phyloP scores from a whole-genome alignment of 768 basidiomycete species.

The Lyophyllum atratum region DNA sequence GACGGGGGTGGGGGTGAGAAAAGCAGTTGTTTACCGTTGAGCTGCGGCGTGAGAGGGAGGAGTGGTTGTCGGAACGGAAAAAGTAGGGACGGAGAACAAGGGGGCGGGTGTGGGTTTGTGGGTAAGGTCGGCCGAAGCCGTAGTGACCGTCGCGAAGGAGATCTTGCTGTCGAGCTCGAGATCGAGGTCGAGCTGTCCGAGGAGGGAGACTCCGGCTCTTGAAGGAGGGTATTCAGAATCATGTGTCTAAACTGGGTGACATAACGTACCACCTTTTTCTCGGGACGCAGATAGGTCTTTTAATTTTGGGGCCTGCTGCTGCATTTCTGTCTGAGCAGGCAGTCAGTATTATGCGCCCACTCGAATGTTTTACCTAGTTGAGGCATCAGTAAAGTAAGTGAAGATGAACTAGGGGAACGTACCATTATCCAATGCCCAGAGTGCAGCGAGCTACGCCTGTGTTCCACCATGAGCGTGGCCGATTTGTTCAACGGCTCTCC shows the following conservation, averaged over 20 bases:
- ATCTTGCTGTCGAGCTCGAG: slow-evolving; percentile 15
- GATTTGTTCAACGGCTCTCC: slow-evolving; percentile 45
- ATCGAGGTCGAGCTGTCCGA: slow-evolving; percentile 74
- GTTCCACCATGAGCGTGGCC: too few relatives aligned
- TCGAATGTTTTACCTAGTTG: slow-evolving; percentile 32
- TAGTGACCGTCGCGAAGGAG: slow-evolving; percentile 18
- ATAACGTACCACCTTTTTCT: slow-evolving; percentile 59
- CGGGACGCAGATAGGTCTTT: slow-evolving; percentile 76
- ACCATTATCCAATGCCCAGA: slow-evolving; percentile 54
- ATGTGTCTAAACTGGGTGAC: not conserved
- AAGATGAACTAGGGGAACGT: not conserved
- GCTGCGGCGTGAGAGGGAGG: slow-evolving; percentile 22
- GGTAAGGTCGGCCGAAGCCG: slow-evolving; percentile 8
- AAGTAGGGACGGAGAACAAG: slow-evolving; percentile 16
- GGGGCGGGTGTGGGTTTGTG: slow-evolving; percentile 9
- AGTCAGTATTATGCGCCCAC: slow-evolving; percentile 24
- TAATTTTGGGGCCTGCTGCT: slow-evolving; percentile 37
- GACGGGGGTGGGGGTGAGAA: slow-evolving; percentile 59
- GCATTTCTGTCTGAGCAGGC: slow-evolving; percentile 4
- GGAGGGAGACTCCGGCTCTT: slow-evolving; percentile 75
- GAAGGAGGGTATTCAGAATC: not conserved
- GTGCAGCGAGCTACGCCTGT: slow-evolving; percentile 46
- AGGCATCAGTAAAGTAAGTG: not conserved
- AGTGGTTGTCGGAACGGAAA: slow-evolving; percentile 8
- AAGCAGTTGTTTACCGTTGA: slow-evolving; percentile 56